These are phyloP conservation scores for Heritiera littoralis DNA, from an alignment of 345 rosid species.

Conservation along the genomic window DNA sequence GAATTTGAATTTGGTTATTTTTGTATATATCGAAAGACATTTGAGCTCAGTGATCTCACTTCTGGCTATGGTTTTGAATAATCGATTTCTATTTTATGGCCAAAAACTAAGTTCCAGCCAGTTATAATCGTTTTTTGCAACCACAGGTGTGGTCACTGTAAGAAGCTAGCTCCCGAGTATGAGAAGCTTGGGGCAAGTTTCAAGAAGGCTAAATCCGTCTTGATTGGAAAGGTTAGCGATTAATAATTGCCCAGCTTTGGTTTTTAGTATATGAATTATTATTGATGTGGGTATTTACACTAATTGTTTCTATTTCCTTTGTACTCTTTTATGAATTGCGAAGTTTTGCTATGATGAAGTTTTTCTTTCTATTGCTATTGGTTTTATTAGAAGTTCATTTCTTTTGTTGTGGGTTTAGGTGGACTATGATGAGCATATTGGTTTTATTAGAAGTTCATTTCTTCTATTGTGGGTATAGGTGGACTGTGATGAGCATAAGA, in stretches of 20 bases:
- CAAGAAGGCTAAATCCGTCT: constrained; percentile 77
- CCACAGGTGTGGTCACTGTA: constrained; percentile 97
- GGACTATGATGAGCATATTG: constrained; percentile 92
- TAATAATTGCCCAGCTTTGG: neutral
- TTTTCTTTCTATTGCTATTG: neutral
- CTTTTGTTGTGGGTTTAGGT: constrained; percentile 55
- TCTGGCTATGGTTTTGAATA: neutral
- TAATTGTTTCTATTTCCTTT: neutral
- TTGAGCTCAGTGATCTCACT: neutral
- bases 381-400: neutral
- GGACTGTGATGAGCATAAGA: constrained; percentile 98
- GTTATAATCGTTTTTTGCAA: neutral
- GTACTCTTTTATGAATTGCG: neutral
- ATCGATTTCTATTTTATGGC: neutral
- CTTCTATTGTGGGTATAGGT: constrained; percentile 55
- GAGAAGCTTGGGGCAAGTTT: constrained; percentile 93
- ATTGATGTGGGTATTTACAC: neutral
- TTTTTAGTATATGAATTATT: neutral
- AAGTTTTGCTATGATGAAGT: neutral
- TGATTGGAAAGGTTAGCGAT: constrained; percentile 86
- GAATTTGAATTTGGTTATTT: neutral
- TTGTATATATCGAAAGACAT: neutral
- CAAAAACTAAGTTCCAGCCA: neutral
- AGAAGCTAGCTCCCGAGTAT: constrained; percentile 96
- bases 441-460: neutral